Evolutionary conservation across 192 early-diverging fungal genomes (phyloP).

Genomic region (Dissophora globulifera): DNA sequence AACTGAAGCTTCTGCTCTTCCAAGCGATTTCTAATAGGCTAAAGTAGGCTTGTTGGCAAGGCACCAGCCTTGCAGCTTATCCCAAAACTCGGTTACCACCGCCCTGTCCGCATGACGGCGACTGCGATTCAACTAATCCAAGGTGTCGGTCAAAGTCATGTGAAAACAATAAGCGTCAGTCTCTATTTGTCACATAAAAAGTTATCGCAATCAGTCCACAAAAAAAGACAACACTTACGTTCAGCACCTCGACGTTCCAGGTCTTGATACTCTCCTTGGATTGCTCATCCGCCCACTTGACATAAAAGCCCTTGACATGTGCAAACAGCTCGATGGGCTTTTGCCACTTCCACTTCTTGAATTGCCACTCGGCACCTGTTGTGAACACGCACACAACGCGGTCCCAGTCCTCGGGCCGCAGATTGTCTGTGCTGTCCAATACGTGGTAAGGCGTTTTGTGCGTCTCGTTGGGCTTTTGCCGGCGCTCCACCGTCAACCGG

Average conservation of each 20-base stretch:
- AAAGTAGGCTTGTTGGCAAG: slow-evolving; percentile 58
- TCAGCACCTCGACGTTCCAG: slow-evolving; percentile 64
- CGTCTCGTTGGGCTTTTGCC: slow-evolving; percentile 59
- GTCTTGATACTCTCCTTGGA: slow-evolving; percentile 48
- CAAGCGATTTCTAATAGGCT: slow-evolving; percentile 56
- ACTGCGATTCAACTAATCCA: slow-evolving; percentile 61
- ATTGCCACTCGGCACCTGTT: slow-evolving; percentile 94
- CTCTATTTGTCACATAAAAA: too few relatives aligned
- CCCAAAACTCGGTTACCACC: slow-evolving; percentile 67
- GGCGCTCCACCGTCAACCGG: slow-evolving; percentile 71
- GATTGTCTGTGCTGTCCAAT: slow-evolving; percentile 77
- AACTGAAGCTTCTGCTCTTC: not conserved
- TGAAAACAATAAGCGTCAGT: too few relatives aligned
- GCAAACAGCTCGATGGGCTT: slow-evolving; percentile 87
- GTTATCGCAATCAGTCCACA: too few relatives aligned
- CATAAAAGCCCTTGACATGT: slow-evolving; percentile 74
- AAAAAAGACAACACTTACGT: slow-evolving; percentile 51
- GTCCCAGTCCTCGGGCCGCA: slow-evolving; percentile 86
- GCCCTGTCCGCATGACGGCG: slow-evolving; percentile 67
- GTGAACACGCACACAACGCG: slow-evolving; percentile 91
- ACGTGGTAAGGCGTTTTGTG: slow-evolving; percentile 77
- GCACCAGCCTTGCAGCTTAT: slow-evolving; percentile 62
- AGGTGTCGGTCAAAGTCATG: too few relatives aligned
- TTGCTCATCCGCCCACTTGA: slow-evolving; percentile 65
- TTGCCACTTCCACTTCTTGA: slow-evolving; percentile 90